Percentiles rank a stretch among this genome's conserved stretches.
phyloP scores from a whole-genome alignment of 805 yeast genomes.

The Suhomyces kilbournensis region DNA sequence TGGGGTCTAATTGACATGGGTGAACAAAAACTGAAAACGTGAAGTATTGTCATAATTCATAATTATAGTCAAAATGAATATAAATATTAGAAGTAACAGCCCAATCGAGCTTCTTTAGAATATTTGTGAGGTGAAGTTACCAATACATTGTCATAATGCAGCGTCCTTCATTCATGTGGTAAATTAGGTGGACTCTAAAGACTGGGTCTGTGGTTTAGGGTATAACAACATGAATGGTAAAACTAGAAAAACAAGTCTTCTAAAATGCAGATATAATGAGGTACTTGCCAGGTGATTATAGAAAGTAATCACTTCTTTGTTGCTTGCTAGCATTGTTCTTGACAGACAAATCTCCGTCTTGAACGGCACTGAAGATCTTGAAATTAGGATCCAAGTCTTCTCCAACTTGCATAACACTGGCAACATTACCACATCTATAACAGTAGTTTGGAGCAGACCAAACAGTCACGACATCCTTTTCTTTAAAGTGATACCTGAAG shows the following conservation, averaged over 20 bases:
- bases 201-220: background rate
- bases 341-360: conserved; percentile 61
- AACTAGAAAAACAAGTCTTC: background rate
- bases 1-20: background rate
- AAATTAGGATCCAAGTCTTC: conserved; percentile 85
- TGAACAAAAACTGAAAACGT: conserved; percentile 2
- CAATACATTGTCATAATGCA: background rate
- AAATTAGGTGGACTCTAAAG: background rate
- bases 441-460: conserved; percentile 98
- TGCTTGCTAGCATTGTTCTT: conserved; percentile 39
- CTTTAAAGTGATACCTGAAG: conserved; percentile 92
- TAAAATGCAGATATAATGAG: background rate
- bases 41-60: conserved; percentile 13
- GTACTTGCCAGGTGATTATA: conserved; percentile 15
- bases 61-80: conserved; percentile 8
- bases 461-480: conserved; percentile 94
- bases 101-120: background rate
- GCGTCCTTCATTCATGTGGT: background rate
- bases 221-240: background rate
- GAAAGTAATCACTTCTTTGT: conserved; percentile 46
- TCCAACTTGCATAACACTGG: conserved; percentile 95
- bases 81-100: background rate
- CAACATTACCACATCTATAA: conserved; percentile 96
- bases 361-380: conserved; percentile 93
- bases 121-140: background rate